phyloP scores from a whole-genome alignment of 352 stramenopile species.

The Phytophthora idaei region DNA sequence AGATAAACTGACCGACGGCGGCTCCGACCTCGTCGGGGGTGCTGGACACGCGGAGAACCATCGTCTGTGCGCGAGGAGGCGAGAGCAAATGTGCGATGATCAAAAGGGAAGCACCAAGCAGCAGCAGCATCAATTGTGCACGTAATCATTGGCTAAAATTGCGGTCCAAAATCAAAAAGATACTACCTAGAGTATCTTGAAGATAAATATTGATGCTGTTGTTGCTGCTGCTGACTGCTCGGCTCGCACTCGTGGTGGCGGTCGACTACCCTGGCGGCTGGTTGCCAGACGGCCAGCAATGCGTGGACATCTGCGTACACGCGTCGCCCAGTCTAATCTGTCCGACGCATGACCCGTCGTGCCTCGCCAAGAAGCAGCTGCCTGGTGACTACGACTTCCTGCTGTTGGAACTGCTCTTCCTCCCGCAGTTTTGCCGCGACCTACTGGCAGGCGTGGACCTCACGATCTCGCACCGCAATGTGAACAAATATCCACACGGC shows the following conservation, averaged over 20 bases:
- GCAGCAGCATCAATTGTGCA: slow-evolving; percentile 4
- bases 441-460: slow-evolving; percentile 52
- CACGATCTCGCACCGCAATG: slow-evolving; percentile 58
- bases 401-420: slow-evolving; percentile 59
- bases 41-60: slow-evolving; percentile 63
- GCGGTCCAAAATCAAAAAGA: neutral
- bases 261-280: slow-evolving; percentile 69
- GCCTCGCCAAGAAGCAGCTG: slow-evolving; percentile 41
- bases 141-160: slow-evolving; percentile 28
- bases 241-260: slow-evolving; percentile 27
- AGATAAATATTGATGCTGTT: neutral
- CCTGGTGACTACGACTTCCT: slow-evolving; percentile 62
- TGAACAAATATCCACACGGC: slow-evolving; percentile 48
- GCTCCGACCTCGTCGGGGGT: slow-evolving; percentile 65
- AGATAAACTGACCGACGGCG: slow-evolving; percentile 66
- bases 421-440: slow-evolving; percentile 63
- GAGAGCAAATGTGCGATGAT: slow-evolving; percentile 13
- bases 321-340: slow-evolving; percentile 27
- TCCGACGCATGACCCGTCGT: slow-evolving; percentile 38
- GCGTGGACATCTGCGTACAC: slow-evolving; percentile 53
- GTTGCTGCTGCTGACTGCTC: neutral
- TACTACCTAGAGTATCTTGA: no score
- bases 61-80: slow-evolving; percentile 18
- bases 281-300: slow-evolving; percentile 27
- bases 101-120: slow-evolving; percentile 13